These are phyloP conservation scores for Colletotrichum spaethianum DNA, from an alignment of 2,329 filamentous ascomycete genomes.

Conservation along the genomic window DNA sequence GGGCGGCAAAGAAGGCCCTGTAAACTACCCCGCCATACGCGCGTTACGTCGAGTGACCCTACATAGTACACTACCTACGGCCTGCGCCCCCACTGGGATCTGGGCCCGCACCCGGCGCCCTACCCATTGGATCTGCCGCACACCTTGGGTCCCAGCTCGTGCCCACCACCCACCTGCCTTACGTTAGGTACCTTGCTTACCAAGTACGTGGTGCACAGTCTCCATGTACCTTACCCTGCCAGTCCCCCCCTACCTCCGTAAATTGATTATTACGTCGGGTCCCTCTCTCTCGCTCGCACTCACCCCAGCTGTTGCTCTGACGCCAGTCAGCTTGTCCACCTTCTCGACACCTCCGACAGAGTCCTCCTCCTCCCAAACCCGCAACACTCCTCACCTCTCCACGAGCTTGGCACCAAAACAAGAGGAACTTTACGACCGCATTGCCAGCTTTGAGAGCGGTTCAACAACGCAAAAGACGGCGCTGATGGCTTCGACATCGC, in stretches of 20 bases:
- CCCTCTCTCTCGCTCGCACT: constrained; percentile 1
- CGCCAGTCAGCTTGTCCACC: constrained; percentile 37
- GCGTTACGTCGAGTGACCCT: constrained; percentile 36
- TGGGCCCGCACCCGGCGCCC: constrained; percentile 23
- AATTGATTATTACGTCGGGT: constrained; percentile 40
- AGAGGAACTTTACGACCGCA: background rate
- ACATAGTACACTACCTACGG: too few species aligned
- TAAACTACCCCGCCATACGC: constrained; percentile 40
- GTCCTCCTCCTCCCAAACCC: background rate
- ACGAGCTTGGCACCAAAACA: constrained; percentile 23
- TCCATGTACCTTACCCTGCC: background rate
- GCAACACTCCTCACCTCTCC: background rate
- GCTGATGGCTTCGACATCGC: constrained; percentile 40
- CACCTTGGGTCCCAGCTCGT: constrained; percentile 22
- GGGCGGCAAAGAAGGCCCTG: constrained; percentile 20
- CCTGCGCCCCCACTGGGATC: constrained; percentile 30
- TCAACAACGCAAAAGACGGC: background rate
- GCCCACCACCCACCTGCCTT: background rate
- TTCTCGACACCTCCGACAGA: constrained; percentile 17
- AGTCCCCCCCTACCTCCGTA: constrained; percentile 20
- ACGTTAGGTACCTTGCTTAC: background rate
- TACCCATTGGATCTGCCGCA: constrained; percentile 36
- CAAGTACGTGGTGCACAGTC: background rate
- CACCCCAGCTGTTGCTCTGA: constrained; percentile 35
- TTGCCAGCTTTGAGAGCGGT: constrained; percentile 13